Base-by-base conservation (phyloP, 441 rosid genomes). In the Populus hybrid region DNA sequence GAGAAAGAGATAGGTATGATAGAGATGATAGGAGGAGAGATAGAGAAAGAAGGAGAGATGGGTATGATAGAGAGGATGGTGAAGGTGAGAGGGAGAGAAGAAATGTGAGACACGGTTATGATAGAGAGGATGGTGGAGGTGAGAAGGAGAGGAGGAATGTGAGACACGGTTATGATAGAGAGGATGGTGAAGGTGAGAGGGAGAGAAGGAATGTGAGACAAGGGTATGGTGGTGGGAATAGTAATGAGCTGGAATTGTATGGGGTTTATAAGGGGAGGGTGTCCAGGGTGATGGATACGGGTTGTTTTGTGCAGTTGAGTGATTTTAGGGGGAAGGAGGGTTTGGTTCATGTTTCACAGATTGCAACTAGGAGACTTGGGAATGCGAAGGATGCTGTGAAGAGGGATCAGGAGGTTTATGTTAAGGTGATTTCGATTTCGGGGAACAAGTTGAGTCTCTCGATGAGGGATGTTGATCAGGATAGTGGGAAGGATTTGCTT, bases 271-370 rank as follows among this genome's bases (percentile, higher is more conserved):
- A n/a, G n/a, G n/a, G n/a, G n/a, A n/a, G n/a, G n/a, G n/a, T n/a
- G n/a, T n/a, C n/a, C n/a, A n/a, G n/a, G n/a, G n/a, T n/a, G n/a
- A n/a, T n/a, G n/a, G n/a, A n/a, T n/a, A n/a, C n/a, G n/a, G n/a
- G n/a, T n/a, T n/a, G n/a, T n/a, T n/a, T n/a, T n/a, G n/a, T n/a
- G n/a, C n/a, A n/a, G n/a, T n/a, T n/a, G n/a, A n/a, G n/a, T n/a
- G n/a, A n/a, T n/a, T n/a, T n/a, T n/a, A n/a, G n/a, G n/a, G n/a
- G n/a, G n/a, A n/a, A n/a, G n/a, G n/a, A n/a, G n/a, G n/a, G n/a
- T n/a, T n/a, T n/a, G 95, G 94, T 92, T 42, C 97, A 92, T 86
- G 86, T 92, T 79, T 92, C 97, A 12, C 97, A 94, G 87, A 89
- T 92, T 72, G 92, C 95, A 40, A 89, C 80, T 76, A 86, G 92